Evolutionary conservation across 1,139 yeast species (phyloP).

Genomic region (Debaryomyces sp.): DNA sequence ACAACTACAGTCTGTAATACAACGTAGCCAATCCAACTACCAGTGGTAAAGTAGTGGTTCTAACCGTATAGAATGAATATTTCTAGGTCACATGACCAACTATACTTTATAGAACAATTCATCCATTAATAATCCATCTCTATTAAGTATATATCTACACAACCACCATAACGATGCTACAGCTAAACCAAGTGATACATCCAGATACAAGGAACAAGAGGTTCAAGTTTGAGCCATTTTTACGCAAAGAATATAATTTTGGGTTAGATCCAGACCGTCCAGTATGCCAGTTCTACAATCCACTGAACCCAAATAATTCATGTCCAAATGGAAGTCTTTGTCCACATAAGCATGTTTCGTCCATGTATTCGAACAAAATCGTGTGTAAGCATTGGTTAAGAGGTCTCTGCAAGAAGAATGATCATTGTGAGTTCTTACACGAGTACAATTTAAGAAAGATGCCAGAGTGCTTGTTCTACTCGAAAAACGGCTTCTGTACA

Average conservation of each 20-base stretch:
- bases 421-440: slow-evolving; percentile 93
- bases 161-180: slow-evolving; percentile 27
- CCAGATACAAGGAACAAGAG: slow-evolving; percentile 45
- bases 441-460: slow-evolving; percentile 92
- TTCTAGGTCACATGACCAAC: background rate
- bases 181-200: slow-evolving; percentile 43
- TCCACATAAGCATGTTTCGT: slow-evolving; percentile 85
- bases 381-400: slow-evolving; percentile 99
- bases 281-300: slow-evolving; percentile 72
- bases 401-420: slow-evolving; percentile 95
- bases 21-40: no score
- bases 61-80: background rate
- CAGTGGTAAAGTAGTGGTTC: no score
- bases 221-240: slow-evolving; percentile 83
- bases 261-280: slow-evolving; percentile 92
- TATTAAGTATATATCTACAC: background rate
- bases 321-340: slow-evolving; percentile 88
- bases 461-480: slow-evolving; percentile 94
- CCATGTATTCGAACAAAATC: slow-evolving; percentile 76
- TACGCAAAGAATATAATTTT: slow-evolving; percentile 77
- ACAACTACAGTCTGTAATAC: no score
- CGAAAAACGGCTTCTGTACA: slow-evolving; percentile 89
- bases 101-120: background rate
- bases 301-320: slow-evolving; percentile 56
- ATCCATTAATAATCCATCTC: slow-evolving; percentile 1